Evolutionary conservation across 1,284 basidiomycete species (phyloP), one percentile per base, ranked within the genome.

Genomic region (Macrocystidia cucumis): DNA sequence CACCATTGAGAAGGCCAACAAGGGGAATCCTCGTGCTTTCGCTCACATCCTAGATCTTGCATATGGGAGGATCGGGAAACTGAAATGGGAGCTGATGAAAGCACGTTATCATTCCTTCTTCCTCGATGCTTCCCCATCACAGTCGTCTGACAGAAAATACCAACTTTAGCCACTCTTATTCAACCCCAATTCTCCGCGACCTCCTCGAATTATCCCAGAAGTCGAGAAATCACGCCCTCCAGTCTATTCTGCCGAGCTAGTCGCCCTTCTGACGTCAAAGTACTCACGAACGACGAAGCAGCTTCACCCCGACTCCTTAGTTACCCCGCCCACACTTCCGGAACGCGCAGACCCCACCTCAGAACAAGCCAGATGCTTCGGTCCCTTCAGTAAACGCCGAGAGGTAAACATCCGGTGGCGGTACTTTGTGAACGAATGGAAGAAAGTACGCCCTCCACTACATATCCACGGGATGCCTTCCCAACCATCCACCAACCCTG

Each of bases 21-120:
- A 51, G 6, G 74, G 79, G 5, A 56, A 70, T 33, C 42, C 50
- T 26, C 54, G 63, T 36, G 70, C 76, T n/a, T 77, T 86, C 43
- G 57, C 60, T 6, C 63, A 72, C 38, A 53, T 86, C n/a, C 60
- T 89, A 13, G 70, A 79, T 44, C 50, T 76, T n/a, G 86, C 86
- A n/a, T 89, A 87, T 54, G 88, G 83, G 12, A 65, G 82, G 38
- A 72, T 69, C 41, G 88, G 87, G 9, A 80, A 72, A 49, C 55
- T 88, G 13, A 71, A 65, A 45, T 69, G 73, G 60, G 79, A 86
- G 45, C 56, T 85, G 19, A 58, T 85, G 51, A 52, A 75, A 57
- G 80, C 79, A 41, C 41, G 58, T 46, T 28, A 39, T 37, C 17
- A 18, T 38, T 39, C 12, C 28, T 34, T 34, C 14, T 20, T 21